Conservation (phyloP, 225 moss, liverwort and hornwort genomes). For the Thuidium tamariscinum region DNA sequence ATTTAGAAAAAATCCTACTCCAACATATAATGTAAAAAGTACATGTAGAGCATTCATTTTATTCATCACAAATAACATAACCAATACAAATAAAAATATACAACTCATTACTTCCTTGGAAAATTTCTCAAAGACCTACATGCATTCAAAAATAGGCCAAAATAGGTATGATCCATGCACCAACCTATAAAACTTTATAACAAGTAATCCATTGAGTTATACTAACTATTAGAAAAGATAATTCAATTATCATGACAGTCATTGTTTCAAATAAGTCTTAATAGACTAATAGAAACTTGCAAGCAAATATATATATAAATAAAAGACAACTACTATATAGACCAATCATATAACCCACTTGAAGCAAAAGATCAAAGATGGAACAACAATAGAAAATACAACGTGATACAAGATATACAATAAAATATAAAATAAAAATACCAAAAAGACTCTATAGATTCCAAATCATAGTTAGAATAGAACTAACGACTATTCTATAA, state of each 20-base stretch:
- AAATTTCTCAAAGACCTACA: too few relatives aligned
- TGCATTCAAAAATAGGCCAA: rapidly evolving
- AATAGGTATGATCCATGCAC: background rate
- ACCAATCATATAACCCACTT: rapidly evolving
- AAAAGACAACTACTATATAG: background rate
- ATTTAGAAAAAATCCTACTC: background rate
- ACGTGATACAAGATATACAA: background rate
- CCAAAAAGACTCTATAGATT: background rate
- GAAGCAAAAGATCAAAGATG: background rate
- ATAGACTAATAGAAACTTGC: background rate
- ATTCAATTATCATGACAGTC: background rate
- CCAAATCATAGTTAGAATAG: rapidly evolving
- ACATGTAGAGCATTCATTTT: background rate
- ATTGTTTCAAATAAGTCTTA: rapidly evolving
- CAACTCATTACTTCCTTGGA: too few relatives aligned
- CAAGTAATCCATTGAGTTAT: rapidly evolving
- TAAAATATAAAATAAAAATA: background rate
- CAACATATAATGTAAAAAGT: background rate
- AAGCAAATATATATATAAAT: background rate
- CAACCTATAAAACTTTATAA: rapidly evolving
- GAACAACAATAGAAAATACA: too few relatives aligned
- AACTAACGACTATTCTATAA: rapidly evolving
- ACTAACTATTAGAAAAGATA: rapidly evolving
- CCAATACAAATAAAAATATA: too few relatives aligned
- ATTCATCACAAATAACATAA: too few relatives aligned